phyloP scores from a whole-genome alignment of 257 asterid species.

The Solanum ossicruentum region DNA sequence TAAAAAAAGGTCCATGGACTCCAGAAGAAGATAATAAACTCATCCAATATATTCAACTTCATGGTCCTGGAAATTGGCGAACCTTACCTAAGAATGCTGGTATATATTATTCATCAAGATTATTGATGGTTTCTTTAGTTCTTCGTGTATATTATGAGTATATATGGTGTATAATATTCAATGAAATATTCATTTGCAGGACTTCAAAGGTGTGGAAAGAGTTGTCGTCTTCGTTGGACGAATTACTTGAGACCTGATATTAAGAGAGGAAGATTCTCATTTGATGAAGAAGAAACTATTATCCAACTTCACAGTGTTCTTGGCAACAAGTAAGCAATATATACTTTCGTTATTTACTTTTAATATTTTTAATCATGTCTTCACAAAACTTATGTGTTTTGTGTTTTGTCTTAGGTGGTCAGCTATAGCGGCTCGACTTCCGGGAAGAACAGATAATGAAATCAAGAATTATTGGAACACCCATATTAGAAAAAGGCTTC shows the following conservation, averaged over 20 bases:
- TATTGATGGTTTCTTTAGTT: background rate
- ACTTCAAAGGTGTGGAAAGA: conserved; percentile 76
- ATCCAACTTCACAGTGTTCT: conserved; percentile 74
- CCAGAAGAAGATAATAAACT: conserved; percentile 66
- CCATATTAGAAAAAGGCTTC: conserved; percentile 61
- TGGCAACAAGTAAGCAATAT: conserved; percentile 63
- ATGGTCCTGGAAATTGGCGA: conserved; percentile 81
- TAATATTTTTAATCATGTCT: background rate
- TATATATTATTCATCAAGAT: background rate
- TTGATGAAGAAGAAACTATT: conserved; percentile 76
- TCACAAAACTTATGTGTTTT: background rate
- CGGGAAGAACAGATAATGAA: conserved; percentile 81
- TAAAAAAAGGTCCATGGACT: conserved; percentile 94
- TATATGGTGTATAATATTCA: background rate
- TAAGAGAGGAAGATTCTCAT: conserved; percentile 75
- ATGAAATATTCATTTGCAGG: conserved; percentile 18
- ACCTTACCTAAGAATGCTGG: conserved; percentile 73
- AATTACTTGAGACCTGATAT: conserved; percentile 78
- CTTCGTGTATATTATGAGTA: background rate
- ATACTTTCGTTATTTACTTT: background rate
- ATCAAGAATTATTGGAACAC: conserved; percentile 91
- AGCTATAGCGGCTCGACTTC: conserved; percentile 67
- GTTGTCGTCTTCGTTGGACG: conserved; percentile 83
- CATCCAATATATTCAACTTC: conserved; percentile 31
- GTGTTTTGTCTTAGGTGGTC: conserved; percentile 48